A percentile compares a stretch with the other conserved stretches of the same genome.
phyloP scores from a whole-genome alignment of 441 rosid species.

The Jatropha multifida region DNA sequence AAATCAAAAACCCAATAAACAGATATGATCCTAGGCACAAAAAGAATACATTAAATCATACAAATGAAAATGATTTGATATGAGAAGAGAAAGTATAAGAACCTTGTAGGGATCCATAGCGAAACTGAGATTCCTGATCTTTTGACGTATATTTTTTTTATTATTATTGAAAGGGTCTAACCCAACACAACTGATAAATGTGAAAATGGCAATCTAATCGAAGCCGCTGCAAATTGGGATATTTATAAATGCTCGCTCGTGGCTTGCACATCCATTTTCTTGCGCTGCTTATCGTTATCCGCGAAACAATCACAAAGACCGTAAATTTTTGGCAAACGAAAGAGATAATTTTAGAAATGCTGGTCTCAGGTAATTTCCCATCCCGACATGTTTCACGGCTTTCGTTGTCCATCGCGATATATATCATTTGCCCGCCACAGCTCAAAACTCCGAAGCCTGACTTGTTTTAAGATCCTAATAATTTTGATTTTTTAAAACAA shows the following conservation, averaged over 20 bases:
- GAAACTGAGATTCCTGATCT: not conserved
- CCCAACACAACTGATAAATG: not conserved
- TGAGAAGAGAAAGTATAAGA: not conserved
- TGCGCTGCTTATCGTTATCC: slow-evolving; percentile 6
- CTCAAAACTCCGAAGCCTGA: too few relatives aligned
- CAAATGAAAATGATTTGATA: not conserved
- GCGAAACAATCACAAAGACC: not conserved
- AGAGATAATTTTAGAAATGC: not conserved
- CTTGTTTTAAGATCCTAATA: too few relatives aligned
- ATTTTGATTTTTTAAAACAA: too few relatives aligned
- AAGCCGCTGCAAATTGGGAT: not conserved
- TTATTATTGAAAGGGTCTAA: not conserved
- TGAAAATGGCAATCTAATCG: not conserved
- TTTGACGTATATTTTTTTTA: not conserved
- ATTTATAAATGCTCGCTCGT: not conserved
- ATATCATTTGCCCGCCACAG: too few relatives aligned
- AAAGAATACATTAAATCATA: not conserved
- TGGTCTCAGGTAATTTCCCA: not conserved
- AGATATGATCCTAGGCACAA: not conserved
- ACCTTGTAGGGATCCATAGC: slow-evolving; percentile 89
- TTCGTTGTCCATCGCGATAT: not conserved
- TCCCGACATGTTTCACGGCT: slow-evolving; percentile 2
- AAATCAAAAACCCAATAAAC: too few relatives aligned
- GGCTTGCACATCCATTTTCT: not conserved
- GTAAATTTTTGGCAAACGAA: not conserved